These are phyloP conservation scores for Phoma sp. DNA, from an alignment of 2,329 filamentous ascomycete genomes.

Conservation along the genomic window DNA sequence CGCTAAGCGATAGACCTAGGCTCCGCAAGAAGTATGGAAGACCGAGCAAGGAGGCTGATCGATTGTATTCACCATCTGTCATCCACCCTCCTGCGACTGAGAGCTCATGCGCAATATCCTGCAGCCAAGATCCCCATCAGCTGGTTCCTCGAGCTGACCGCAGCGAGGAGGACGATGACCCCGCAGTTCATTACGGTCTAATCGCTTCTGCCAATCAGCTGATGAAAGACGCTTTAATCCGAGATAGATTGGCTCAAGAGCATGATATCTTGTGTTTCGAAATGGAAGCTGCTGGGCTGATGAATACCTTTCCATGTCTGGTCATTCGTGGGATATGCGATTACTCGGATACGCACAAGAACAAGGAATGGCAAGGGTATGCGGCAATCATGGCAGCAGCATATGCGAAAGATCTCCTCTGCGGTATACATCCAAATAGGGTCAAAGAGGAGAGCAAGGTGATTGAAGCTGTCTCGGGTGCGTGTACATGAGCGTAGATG, in stretches of 20 bases:
- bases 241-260: neutral
- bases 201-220: slow-evolving; percentile 14
- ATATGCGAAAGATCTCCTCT: slow-evolving; percentile 1
- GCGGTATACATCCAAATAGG: neutral
- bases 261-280: slow-evolving; percentile 6
- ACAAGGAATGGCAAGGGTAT: slow-evolving; percentile 9
- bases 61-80: no score
- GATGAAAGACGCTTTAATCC: slow-evolving; percentile 4
- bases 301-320: slow-evolving; percentile 2
- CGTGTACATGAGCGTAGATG: no score
- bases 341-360: slow-evolving; percentile 6
- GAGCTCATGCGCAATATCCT: neutral
- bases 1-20: no score
- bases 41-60: no score
- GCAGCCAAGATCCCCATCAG: neutral
- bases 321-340: slow-evolving; percentile 10
- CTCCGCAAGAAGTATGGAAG: no score
- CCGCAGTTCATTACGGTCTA: slow-evolving; percentile 3
- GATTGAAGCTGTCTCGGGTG: no score
- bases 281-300: neutral
- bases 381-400: slow-evolving; percentile 3
- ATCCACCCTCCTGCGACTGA: no score
- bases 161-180: neutral
- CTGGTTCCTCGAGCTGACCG: neutral
- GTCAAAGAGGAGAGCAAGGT: neutral